These are phyloP conservation scores for Turnera subulata DNA, from an alignment of 345 rosid species.

Conservation along the genomic window DNA sequence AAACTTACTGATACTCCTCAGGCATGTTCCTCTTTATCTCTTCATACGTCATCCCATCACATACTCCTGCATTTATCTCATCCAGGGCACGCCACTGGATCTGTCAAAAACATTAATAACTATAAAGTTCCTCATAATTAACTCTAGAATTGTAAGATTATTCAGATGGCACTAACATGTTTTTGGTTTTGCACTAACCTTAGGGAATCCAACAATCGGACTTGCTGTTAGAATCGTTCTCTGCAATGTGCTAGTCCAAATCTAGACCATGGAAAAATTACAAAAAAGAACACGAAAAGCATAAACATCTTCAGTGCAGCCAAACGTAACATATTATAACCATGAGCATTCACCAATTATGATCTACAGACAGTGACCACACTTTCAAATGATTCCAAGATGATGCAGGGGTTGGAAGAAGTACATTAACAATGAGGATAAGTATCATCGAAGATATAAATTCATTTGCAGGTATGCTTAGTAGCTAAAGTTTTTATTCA, in stretches of 20 bases:
- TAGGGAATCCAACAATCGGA: conserved; percentile 88
- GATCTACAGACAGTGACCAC: no score
- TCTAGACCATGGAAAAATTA: conserved; percentile 32
- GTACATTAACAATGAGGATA: not conserved
- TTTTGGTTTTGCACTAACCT: conserved; percentile 45
- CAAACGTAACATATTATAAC: not conserved
- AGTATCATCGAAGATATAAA: not conserved
- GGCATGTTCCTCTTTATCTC: conserved; percentile 92
- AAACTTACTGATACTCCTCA: conserved; percentile 90
- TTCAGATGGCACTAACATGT: not conserved
- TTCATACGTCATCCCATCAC: conserved; percentile 99
- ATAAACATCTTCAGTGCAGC: conserved; percentile 4
- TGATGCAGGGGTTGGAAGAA: not conserved
- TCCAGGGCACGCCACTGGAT: conserved; percentile 99
- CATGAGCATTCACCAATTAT: no score
- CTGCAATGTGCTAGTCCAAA: conserved; percentile 99
- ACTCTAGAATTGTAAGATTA: not conserved
- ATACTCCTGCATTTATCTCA: conserved; percentile 97
- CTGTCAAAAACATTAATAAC: conserved; percentile 28
- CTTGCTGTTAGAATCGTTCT: conserved; percentile 82
- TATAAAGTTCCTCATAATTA: not conserved
- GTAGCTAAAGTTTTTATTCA: not conserved
- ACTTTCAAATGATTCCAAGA: no score
- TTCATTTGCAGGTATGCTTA: not conserved
- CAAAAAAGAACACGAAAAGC: not conserved